These are phyloP conservation scores for Phragmites australis DNA, from an alignment of 176 grass and related monocot species.

Conservation along the genomic window DNA sequence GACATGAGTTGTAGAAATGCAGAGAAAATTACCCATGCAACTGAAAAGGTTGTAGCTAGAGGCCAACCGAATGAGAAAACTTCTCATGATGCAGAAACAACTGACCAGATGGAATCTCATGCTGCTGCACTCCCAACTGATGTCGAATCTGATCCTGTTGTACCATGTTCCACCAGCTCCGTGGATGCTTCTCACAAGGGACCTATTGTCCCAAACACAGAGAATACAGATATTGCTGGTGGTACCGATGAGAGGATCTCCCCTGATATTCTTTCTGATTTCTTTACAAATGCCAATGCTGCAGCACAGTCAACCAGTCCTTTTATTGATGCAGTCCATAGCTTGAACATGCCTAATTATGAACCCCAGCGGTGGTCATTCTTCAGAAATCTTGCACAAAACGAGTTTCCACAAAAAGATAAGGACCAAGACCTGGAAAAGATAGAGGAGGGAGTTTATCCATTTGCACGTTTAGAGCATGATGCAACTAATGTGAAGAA, in stretches of 20 bases:
- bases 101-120: constrained; percentile 37
- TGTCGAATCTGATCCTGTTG: constrained; percentile 40
- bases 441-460: constrained; percentile 57
- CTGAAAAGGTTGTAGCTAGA: constrained; percentile 44
- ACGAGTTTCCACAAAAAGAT: constrained; percentile 72
- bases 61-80: constrained; percentile 41
- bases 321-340: constrained; percentile 76
- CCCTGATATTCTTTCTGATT: constrained; percentile 89
- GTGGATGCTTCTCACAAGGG: constrained; percentile 50
- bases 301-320: constrained; percentile 65
- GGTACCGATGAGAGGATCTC: constrained; percentile 64
- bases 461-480: constrained; percentile 41
- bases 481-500: constrained; percentile 40
- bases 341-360: constrained; percentile 81
- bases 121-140: constrained; percentile 20
- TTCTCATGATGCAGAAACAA: constrained; percentile 39
- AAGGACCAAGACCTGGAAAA: constrained; percentile 63
- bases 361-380: constrained; percentile 90
- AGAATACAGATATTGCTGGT: constrained; percentile 58
- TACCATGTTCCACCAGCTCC: constrained; percentile 26
- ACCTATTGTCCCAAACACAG: constrained; percentile 33
- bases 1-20: constrained; percentile 33
- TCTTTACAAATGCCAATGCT: constrained; percentile 78
- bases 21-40: constrained; percentile 39
- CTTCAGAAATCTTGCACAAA: constrained; percentile 88